Base-by-base conservation (phyloP, 352 stramenopile species). In the Phytophthora rubi region DNA sequence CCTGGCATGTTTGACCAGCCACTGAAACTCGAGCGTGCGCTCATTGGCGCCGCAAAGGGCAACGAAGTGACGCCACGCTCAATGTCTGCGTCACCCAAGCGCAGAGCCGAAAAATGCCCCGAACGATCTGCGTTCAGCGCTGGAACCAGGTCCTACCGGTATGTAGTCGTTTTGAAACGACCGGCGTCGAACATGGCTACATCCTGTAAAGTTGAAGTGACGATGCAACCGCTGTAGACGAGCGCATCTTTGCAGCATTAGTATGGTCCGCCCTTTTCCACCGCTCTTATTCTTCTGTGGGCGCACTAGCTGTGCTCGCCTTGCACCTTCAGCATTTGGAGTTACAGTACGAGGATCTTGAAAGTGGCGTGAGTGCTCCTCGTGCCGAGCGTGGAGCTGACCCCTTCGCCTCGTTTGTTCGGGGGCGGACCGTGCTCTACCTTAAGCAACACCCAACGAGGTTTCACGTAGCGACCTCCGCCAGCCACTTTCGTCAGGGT, bases 51-150 rank as follows among this genome's bases (percentile, higher is more conserved):
- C 9, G 6, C 26, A 51, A 75, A 66, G 28, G 49, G 18, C 52
- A 32, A 13, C 62, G 3, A 26, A 15, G 35, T 53, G 39, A 55
- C 15, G 54, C 33, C 18, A 55, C 26, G 30, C 8, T 71, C 37
- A 12, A 49, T 32, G 28, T 16, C 52, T 48, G 51, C 52, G 52
- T 62, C 56, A 62, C 28, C 59, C 26, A 26, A 56, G 16, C 18
- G 33, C 69, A 52, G 56, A 63, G 59, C 6, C 51, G 59, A 70
- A 74, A 71, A 59, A 71, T 73, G 37, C 59, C 39, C 37, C 42
- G 70, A 67, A 77, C 49, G 39, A 76, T 71, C 58, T 71, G 48
- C 56, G 61, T 62, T 12, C 62, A 69, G 51, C 30, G 44, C 35
- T 12, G 59, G 58, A 68, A 68, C 26, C 16, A 47, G 13, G 21